These are phyloP conservation scores for Penicillium italicum DNA, from an alignment of 2,329 filamentous ascomycete genomes.

Conservation along the genomic window DNA sequence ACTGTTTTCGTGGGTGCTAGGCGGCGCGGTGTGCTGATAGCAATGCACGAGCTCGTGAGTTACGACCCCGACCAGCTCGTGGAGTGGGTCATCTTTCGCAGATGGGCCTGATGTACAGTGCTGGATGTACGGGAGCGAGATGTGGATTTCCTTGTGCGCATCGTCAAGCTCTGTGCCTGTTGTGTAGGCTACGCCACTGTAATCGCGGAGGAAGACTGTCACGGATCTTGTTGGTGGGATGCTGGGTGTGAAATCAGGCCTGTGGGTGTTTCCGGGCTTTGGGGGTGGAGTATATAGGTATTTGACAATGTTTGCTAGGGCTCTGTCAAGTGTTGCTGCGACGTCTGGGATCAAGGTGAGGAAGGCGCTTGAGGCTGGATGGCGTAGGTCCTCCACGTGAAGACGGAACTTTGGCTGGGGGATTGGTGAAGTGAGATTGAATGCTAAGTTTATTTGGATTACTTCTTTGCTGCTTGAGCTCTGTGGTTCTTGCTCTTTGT, in stretches of 20 bases:
- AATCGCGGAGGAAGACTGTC: conserved; percentile 73
- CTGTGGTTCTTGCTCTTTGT: neutral
- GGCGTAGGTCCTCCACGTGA: conserved; percentile 31
- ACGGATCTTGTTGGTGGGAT: conserved; percentile 73
- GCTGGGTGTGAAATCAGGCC: conserved; percentile 29
- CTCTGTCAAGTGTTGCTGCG: conserved; percentile 55
- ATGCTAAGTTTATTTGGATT: conserved; percentile 1
- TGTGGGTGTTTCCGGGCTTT: conserved; percentile 10
- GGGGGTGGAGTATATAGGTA: conserved; percentile 60
- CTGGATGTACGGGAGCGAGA: conserved; percentile 72
- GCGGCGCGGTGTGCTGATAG: conserved; percentile 72
- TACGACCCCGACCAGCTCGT: conserved; percentile 76
- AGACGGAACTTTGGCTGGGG: conserved; percentile 37
- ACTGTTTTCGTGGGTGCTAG: conserved; percentile 36
- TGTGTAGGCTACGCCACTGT: conserved; percentile 86
- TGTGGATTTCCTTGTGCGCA: conserved; percentile 90
- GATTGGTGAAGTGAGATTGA: conserved; percentile 2
- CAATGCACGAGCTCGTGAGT: conserved; percentile 95
- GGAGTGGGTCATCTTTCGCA: conserved; percentile 29
- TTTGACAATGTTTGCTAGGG: conserved; percentile 65
- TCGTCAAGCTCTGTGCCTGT: conserved; percentile 71
- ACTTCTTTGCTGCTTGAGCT: neutral
- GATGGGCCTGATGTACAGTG: conserved; percentile 16
- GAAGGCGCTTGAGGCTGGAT: conserved; percentile 52
- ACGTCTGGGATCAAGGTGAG: conserved; percentile 62